Percentiles rank a stretch among this genome's conserved stretches.
Evolutionary conservation across 805 yeast species (phyloP).

Genomic region (Grigorovia humatica): DNA sequence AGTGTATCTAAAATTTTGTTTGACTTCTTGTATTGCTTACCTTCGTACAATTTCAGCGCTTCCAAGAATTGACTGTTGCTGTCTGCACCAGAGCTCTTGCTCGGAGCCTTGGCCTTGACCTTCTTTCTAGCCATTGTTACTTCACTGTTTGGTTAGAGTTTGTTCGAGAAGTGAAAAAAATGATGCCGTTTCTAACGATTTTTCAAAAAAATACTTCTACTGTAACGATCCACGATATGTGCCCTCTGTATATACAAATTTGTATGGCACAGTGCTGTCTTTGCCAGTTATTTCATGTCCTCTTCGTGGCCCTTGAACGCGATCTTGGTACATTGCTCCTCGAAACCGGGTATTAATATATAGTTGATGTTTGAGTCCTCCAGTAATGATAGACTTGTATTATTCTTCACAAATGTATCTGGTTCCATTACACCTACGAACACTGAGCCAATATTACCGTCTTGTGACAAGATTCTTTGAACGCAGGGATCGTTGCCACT

Average conservation of each 20-base stretch:
- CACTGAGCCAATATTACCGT: slow-evolving; percentile 49
- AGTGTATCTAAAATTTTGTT: slow-evolving; percentile 64
- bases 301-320: slow-evolving; percentile 52
- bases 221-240: neutral
- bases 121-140: neutral
- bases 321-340: slow-evolving; percentile 51
- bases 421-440: slow-evolving; percentile 93
- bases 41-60: slow-evolving; percentile 75
- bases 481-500: slow-evolving; percentile 88
- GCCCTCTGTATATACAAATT: neutral
- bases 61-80: slow-evolving; percentile 53
- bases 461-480: slow-evolving; percentile 54
- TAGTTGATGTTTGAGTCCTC: slow-evolving; percentile 52
- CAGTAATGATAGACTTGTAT: slow-evolving; percentile 44
- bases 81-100: slow-evolving; percentile 17
- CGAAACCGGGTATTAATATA: slow-evolving; percentile 75
- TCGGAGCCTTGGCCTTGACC: slow-evolving; percentile 8
- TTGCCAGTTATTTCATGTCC: neutral
- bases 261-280: neutral
- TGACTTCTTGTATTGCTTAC: slow-evolving; percentile 79
- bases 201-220: neutral
- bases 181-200: neutral
- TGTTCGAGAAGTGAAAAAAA: neutral
- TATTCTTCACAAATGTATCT: slow-evolving; percentile 68
- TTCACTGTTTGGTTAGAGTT: neutral